Conservation (phyloP, 2,329 filamentous ascomycete genomes). For the Ascochyta lentis region DNA sequence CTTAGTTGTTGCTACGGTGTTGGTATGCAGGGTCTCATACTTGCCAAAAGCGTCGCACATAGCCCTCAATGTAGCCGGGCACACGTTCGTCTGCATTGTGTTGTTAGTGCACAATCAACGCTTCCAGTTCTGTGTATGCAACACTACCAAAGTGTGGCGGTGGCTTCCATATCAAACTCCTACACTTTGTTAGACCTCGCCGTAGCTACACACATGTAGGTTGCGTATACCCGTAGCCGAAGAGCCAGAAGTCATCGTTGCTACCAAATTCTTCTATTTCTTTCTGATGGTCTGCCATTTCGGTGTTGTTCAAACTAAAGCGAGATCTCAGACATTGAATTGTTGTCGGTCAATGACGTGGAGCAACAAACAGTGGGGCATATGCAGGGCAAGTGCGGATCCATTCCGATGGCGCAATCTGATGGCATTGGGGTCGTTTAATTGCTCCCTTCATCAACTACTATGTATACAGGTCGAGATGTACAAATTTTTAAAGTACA, state of each 20-base stretch:
- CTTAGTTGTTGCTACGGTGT: slow-evolving; percentile 24
- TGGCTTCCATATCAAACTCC: slow-evolving; percentile 97
- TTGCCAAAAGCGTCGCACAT: slow-evolving; percentile 98
- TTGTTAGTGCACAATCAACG: neutral
- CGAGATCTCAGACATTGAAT: neutral
- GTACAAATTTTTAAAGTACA: slow-evolving; percentile 10
- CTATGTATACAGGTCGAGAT: slow-evolving; percentile 21
- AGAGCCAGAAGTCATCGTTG: slow-evolving; percentile 85
- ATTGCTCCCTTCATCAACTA: neutral
- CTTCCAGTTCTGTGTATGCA: too few relatives aligned
- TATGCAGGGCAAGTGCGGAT: slow-evolving; percentile 12
- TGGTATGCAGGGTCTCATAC: slow-evolving; percentile 59
- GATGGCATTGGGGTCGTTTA: slow-evolving; percentile 11
- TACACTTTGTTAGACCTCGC: slow-evolving; percentile 45
- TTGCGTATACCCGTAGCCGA: slow-evolving; percentile 82
- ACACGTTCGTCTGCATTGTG: slow-evolving; percentile 73
- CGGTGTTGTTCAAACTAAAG: neutral
- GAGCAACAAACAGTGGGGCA: slow-evolving; percentile 29
- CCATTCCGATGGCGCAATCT: slow-evolving; percentile 24
- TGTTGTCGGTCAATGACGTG: slow-evolving; percentile 14
- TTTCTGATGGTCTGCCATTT: slow-evolving; percentile 37
- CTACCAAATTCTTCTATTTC: slow-evolving; percentile 44
- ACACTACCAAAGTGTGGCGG: slow-evolving; percentile 85
- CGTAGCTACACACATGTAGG: neutral
- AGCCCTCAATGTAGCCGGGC: slow-evolving; percentile 89